Evolutionary conservation across 306 rosid genomes (phyloP).

Genomic region (Cicer cuneatum): DNA sequence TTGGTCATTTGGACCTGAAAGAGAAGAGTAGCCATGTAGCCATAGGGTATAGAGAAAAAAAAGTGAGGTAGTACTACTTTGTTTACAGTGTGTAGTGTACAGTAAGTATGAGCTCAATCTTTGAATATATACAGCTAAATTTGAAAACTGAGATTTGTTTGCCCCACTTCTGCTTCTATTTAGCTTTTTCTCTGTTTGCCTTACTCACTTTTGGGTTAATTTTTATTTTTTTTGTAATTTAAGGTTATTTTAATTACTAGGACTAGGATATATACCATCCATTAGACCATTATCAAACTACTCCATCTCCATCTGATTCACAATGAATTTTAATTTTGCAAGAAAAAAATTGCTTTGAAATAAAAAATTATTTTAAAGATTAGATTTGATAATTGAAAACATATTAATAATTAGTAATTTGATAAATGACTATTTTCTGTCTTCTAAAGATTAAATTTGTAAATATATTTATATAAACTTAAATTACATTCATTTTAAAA

Average conservation of each 20-base stretch:
- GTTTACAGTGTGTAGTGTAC: neutral
- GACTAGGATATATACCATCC: too few species aligned
- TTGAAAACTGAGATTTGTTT: slow-evolving; percentile 50
- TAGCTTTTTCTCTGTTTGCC: neutral
- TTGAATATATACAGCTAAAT: slow-evolving; percentile 24
- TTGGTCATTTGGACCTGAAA: slow-evolving; percentile 20
- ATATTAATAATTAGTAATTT: too few species aligned
- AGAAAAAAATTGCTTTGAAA: too few species aligned
- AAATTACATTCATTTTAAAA: too few species aligned
- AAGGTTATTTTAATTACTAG: neutral
- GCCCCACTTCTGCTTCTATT: slow-evolving; percentile 39
- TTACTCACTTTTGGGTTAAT: slow-evolving; percentile 14
- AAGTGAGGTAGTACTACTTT: neutral
- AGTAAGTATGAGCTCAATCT: slow-evolving; percentile 37
- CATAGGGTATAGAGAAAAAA: neutral
- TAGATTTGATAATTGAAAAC: too few species aligned
- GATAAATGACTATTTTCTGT: too few species aligned
- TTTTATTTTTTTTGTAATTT: neutral
- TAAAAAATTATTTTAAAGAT: too few species aligned
- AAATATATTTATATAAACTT: too few species aligned
- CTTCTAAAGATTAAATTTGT: too few species aligned
- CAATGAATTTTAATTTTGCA: too few species aligned
- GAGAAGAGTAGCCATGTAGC: slow-evolving; percentile 27
- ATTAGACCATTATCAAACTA: too few species aligned
- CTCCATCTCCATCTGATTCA: too few species aligned